Base-by-base conservation (phyloP, 805 yeast species). In the Candida morakotiae region DNA sequence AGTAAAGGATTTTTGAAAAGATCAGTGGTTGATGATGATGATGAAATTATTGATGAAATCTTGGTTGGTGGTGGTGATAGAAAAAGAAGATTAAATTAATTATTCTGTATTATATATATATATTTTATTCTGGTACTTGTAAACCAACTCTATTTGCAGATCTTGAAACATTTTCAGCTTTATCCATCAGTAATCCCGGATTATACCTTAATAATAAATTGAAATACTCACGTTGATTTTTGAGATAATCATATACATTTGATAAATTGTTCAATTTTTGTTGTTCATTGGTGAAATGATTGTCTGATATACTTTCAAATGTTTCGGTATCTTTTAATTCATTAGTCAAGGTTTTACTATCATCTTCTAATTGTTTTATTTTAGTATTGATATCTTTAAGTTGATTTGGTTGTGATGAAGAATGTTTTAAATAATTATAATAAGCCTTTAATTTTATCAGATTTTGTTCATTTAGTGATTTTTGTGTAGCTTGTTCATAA, bases 131-230 rank as follows among this genome's bases (percentile, higher is more conserved):
- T 7, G 73, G 73, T 13, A 67, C 60, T n/a, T 48, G 32, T 34
- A 91, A 71, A 0, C 98, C 98, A n/a, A 91, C 98, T 45, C 81
- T 74, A 39, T 81, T 73, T 5, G 98, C 98, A 1, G 95, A 83
- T 54, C 74, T 76, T 49, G 79, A 70, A 19, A 91, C 81, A 39
- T 82, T 79, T 43, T 91, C 96, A 35, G 74, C 75, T 52, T 85
- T 95, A 18, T 79, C 73, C 78, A 83, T 76, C 18, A 77, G 77
- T 43, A 83, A 67, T 2, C 95, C 93, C 3, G 95, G 91, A 51
- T 89, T 87, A 60, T 91, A 93, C 47, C 95, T 73, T 47, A 84
- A 93, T 30, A 89, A 67, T 33, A 91, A 69, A 46, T 81, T 89
- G 42, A 77, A 79, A 61, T 87, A 91, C 9, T 70, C 77, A 45